phyloP scores from a whole-genome alignment of 257 asterid genomes.

The Linderniella brevidens region DNA sequence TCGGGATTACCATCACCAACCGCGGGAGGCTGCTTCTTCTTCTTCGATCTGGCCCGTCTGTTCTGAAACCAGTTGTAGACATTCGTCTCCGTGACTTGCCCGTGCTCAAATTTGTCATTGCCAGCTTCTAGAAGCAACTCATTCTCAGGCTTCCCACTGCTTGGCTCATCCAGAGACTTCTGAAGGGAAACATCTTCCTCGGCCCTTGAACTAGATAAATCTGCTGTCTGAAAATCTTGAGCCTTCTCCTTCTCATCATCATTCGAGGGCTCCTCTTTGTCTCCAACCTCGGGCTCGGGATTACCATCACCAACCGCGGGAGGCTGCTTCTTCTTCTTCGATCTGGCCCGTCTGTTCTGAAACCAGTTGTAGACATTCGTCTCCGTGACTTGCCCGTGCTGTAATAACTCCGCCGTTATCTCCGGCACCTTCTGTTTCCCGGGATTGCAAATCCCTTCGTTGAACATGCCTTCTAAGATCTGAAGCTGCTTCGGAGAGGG shows the following conservation, averaged over 20 bases:
- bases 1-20: no score
- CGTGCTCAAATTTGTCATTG: conserved; percentile 11
- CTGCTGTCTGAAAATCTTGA: no score
- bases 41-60: conserved; percentile 19
- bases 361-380: conserved; percentile 25
- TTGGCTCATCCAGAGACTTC: no score
- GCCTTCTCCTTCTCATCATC: no score
- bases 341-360: conserved; percentile 23
- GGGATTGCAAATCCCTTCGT: neutral
- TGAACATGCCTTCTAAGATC: neutral
- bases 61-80: conserved; percentile 29
- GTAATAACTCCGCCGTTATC: conserved; percentile 13
- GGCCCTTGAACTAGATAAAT: no score
- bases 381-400: conserved; percentile 19
- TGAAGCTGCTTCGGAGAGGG: neutral
- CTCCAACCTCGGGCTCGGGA: no score
- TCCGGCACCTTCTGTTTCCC: conserved; percentile 15
- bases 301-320: neutral
- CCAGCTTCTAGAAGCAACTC: no score
- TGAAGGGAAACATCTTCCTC: no score
- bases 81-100: conserved; percentile 18
- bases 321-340: conserved; percentile 12
- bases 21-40: conserved; percentile 8
- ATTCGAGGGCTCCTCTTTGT: no score
- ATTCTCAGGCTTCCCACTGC: no score